phyloP scores from a whole-genome alignment of 2,329 filamentous ascomycete species.

The Torrubiella hemipterigena region DNA sequence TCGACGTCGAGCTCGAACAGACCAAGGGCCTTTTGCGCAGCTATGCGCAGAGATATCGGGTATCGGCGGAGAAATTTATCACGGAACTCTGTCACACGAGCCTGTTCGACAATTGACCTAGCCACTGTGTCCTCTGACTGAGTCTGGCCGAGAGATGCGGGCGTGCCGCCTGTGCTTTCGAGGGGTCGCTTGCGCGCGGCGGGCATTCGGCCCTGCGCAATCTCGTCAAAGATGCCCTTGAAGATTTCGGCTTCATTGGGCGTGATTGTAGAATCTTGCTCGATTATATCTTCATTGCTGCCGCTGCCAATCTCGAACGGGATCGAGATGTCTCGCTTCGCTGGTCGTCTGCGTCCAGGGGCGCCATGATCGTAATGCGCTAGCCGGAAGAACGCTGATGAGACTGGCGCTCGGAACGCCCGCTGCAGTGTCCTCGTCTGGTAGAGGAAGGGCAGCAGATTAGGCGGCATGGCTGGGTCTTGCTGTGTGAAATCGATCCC shows the following conservation, averaged over 20 bases:
- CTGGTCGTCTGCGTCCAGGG: constrained; percentile 6
- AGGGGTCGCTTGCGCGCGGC: constrained; percentile 11
- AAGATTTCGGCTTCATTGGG: constrained; percentile 46
- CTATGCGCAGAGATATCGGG: constrained; percentile 24
- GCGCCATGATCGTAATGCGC: constrained; percentile 10
- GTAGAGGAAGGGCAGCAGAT: constrained; percentile 57
- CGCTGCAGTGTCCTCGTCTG: constrained; percentile 49
- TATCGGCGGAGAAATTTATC: constrained; percentile 24
- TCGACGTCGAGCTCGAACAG: constrained; percentile 22
- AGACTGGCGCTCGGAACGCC: constrained; percentile 13
- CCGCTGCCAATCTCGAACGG: constrained; percentile 38
- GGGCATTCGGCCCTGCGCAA: constrained; percentile 22
- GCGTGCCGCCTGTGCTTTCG: constrained; percentile 1
- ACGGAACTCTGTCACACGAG: constrained; percentile 17
- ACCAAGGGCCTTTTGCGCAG: constrained; percentile 25
- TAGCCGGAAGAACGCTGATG: constrained; percentile 11
- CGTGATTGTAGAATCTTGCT: constrained; percentile 39
- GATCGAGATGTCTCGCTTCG: constrained; percentile 27
- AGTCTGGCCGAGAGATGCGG: neutral
- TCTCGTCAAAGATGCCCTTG: constrained; percentile 39
- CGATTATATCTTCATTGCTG: constrained; percentile 8
- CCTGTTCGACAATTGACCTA: constrained; percentile 20
- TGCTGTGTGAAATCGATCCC: too few relatives aligned
- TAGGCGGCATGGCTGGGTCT: constrained; percentile 36
- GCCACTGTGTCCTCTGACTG: constrained; percentile 6